phyloP scores from a whole-genome alignment of 2,329 filamentous ascomycete species.

The Aspergillus pseudotamarii region DNA sequence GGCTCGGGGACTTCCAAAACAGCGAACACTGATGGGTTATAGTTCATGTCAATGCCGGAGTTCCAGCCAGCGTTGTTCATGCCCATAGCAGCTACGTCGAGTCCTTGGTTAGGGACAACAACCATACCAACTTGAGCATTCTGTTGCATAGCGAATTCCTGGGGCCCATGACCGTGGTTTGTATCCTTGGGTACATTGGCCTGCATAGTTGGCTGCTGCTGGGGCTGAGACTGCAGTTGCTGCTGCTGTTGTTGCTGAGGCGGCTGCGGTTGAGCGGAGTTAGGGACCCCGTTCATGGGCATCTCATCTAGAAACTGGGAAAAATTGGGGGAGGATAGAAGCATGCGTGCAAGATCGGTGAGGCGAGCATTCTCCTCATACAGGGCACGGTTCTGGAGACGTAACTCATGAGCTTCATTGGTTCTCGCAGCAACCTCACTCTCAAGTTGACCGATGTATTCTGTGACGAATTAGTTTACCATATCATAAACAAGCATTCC shows the following conservation, averaged over 20 bases:
- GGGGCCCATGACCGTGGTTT: conserved; percentile 60
- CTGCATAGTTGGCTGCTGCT: conserved; percentile 45
- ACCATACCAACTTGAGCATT: conserved; percentile 71
- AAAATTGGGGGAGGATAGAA: conserved; percentile 79
- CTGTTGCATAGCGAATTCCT: conserved; percentile 63
- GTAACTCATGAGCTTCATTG: conserved; percentile 79
- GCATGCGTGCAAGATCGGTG: conserved; percentile 76
- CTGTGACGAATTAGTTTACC: conserved; percentile 62
- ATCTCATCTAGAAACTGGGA: conserved; percentile 76
- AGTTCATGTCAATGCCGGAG: conserved; percentile 50
- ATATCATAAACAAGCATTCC: conserved; percentile 4
- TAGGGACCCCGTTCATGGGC: conserved; percentile 59
- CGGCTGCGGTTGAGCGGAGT: conserved; percentile 41
- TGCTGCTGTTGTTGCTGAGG: conserved; percentile 43
- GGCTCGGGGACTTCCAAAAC: conserved; percentile 71
- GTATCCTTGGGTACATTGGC: conserved; percentile 66
- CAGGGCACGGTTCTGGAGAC: conserved; percentile 77
- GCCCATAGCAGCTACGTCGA: conserved; percentile 74
- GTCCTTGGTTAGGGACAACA: conserved; percentile 76
- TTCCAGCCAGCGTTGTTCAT: conserved; percentile 52
- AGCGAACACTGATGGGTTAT: conserved; percentile 60
- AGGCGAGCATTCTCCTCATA: conserved; percentile 83
- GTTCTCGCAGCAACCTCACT: conserved; percentile 81
- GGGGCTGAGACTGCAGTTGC: conserved; percentile 39
- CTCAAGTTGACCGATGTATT: conserved; percentile 96